Evolutionary conservation across 1,139 yeast genomes (phyloP).

Genomic region (Hanseniaspora sp.): DNA sequence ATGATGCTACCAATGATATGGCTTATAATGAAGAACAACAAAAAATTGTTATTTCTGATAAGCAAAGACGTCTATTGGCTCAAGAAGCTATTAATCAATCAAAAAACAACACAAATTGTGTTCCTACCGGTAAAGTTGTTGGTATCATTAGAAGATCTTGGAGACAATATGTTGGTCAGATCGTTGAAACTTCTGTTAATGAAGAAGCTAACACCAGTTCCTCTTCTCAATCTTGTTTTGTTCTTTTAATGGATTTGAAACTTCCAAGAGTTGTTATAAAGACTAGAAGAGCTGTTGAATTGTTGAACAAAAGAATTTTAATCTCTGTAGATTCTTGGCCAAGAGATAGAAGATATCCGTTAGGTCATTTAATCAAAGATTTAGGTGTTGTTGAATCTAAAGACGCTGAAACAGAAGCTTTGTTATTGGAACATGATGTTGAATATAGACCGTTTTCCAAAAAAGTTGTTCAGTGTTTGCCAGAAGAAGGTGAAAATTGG

Average conservation of each 20-base stretch:
- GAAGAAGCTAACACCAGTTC: slow-evolving; percentile 31
- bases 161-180: slow-evolving; percentile 93
- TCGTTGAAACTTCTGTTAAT: slow-evolving; percentile 68
- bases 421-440: slow-evolving; percentile 86
- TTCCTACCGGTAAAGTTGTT: slow-evolving; percentile 88
- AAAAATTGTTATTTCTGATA: slow-evolving; percentile 48
- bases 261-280: slow-evolving; percentile 79
- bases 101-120: slow-evolving; percentile 43
- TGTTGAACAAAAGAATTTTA: slow-evolving; percentile 79
- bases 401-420: slow-evolving; percentile 93
- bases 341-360: slow-evolving; percentile 68
- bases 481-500: slow-evolving; percentile 90
- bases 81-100: slow-evolving; percentile 63
- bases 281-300: slow-evolving; percentile 74
- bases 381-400: slow-evolving; percentile 85
- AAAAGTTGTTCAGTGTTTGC: slow-evolving; percentile 83
- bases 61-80: slow-evolving; percentile 62
- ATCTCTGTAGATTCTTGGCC: slow-evolving; percentile 93
- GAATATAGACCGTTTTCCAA: slow-evolving; percentile 93
- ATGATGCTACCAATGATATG: slow-evolving; percentile 24
- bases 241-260: slow-evolving; percentile 76
- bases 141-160: slow-evolving; percentile 84
- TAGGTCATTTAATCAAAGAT: slow-evolving; percentile 86
- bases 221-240: slow-evolving; percentile 70
- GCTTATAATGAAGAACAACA: background rate